Percentiles rank a stretch among this genome's conserved stretches.
These are phyloP conservation scores for Podila horticola DNA, from an alignment of 192 early-diverging fungal species.

Conservation along the genomic window DNA sequence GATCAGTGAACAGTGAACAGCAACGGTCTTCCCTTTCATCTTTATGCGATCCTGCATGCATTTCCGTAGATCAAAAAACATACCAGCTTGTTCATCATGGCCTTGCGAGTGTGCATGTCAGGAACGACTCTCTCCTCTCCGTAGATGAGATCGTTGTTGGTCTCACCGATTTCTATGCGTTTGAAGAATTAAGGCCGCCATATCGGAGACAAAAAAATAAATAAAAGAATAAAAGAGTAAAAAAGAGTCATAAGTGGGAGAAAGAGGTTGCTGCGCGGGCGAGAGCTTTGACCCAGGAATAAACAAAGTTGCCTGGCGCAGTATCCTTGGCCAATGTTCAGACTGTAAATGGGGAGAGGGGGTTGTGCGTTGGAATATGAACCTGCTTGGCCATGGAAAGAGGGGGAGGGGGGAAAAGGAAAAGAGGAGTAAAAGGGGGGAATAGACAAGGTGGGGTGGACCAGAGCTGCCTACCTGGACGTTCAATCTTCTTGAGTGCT, in stretches of 20 bases:
- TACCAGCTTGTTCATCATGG: slow-evolving; percentile 73
- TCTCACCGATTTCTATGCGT: slow-evolving; percentile 6
- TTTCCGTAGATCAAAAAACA: background rate
- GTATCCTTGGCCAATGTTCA: too few relatives aligned
- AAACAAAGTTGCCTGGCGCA: too few relatives aligned
- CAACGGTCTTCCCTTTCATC: background rate
- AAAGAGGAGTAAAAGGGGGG: too few relatives aligned
- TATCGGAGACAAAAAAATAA: background rate
- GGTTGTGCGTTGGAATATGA: too few relatives aligned
- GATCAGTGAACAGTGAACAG: background rate
- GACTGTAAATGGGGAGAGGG: too few relatives aligned
- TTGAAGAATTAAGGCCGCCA: background rate
- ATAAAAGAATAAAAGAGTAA: background rate
- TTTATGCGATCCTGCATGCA: background rate
- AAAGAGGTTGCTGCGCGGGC: background rate
- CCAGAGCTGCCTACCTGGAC: slow-evolving; percentile 27
- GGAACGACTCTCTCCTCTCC: slow-evolving; percentile 71
- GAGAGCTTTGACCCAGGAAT: too few relatives aligned
- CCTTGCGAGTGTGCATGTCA: slow-evolving; percentile 90
- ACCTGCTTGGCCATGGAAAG: background rate
- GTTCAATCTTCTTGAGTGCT: slow-evolving; percentile 59
- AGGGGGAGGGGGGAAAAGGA: background rate
- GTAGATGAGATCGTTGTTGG: slow-evolving; percentile 39
- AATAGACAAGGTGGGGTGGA: background rate
- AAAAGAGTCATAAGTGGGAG: background rate